Conservation (phyloP, 2,329 filamentous ascomycete species). For the Botrytis elliptica region DNA sequence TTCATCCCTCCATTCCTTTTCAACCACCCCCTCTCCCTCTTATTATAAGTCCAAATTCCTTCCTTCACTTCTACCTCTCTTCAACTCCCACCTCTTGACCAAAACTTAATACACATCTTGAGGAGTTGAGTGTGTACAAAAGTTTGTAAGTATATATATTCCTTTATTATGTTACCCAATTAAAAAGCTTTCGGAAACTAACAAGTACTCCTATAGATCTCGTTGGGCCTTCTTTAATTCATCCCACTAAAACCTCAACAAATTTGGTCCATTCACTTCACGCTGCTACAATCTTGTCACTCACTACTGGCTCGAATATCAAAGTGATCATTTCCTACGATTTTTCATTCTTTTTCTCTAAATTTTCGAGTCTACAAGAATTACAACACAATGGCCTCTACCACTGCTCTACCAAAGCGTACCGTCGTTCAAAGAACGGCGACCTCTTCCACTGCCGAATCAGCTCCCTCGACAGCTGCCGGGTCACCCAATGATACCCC, state of each 20-base stretch:
- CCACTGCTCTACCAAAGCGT: constrained; percentile 33
- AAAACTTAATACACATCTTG: constrained; percentile 12
- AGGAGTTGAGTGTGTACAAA: constrained; percentile 10
- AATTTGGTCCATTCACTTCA: constrained; percentile 14
- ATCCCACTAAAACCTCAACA: constrained; percentile 18
- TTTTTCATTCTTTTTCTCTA: neutral
- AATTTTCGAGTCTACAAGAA: neutral
- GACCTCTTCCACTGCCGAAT: constrained; percentile 35
- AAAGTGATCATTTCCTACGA: neutral
- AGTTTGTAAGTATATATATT: constrained; percentile 13
- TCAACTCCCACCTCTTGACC: neutral
- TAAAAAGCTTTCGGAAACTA: neutral
- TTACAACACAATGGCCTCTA: constrained; percentile 36
- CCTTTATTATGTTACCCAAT: neutral
- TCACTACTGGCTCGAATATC: neutral
- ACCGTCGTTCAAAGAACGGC: constrained; percentile 33
- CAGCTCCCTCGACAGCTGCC: constrained; percentile 53
- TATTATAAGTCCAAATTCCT: neutral
- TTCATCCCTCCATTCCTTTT: neutral
- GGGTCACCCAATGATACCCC: constrained; percentile 61
- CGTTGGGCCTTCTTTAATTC: constrained; percentile 15
- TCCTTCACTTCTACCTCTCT: neutral
- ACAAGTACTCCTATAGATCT: neutral
- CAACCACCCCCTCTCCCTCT: neutral
- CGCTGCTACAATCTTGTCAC: neutral